Conservation (phyloP, 2,329 filamentous ascomycete genomes). For the Xylariaceae sp. region DNA sequence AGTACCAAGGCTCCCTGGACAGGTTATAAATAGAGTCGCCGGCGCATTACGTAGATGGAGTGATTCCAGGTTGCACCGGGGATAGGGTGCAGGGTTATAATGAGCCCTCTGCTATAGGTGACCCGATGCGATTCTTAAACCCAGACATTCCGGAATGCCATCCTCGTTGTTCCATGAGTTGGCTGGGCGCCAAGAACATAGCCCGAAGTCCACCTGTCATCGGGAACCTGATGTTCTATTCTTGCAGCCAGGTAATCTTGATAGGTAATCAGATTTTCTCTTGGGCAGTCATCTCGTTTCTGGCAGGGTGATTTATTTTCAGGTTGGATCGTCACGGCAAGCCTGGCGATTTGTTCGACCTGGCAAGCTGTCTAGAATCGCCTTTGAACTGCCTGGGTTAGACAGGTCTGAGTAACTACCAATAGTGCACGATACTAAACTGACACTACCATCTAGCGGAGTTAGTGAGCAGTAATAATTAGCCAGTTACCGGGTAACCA, state of each 20-base stretch:
- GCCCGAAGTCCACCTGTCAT: too few species aligned
- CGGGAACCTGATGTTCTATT: too few species aligned
- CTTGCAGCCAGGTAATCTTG: too few species aligned
- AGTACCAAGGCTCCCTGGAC: background rate
- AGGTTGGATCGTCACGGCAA: background rate
- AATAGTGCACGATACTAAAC: background rate
- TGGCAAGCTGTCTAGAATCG: background rate
- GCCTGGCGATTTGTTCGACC: background rate
- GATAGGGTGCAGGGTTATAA: background rate
- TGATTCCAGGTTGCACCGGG: background rate
- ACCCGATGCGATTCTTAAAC: background rate
- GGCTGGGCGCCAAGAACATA: too few species aligned
- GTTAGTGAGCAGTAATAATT: background rate
- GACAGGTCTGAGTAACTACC: background rate
- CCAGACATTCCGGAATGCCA: background rate
- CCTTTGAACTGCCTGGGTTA: too few species aligned
- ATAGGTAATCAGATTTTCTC: too few species aligned
- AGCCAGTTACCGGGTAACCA: background rate
- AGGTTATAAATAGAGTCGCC: slow-evolving; percentile 18
- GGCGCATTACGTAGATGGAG: background rate
- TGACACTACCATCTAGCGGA: background rate
- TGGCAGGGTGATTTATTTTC: background rate
- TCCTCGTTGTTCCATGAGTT: too few species aligned
- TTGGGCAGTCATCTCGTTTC: background rate
- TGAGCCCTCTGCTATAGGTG: background rate